Base-by-base conservation (phyloP, 1,284 basidiomycete genomes). In the Porogramme epimiltina region DNA sequence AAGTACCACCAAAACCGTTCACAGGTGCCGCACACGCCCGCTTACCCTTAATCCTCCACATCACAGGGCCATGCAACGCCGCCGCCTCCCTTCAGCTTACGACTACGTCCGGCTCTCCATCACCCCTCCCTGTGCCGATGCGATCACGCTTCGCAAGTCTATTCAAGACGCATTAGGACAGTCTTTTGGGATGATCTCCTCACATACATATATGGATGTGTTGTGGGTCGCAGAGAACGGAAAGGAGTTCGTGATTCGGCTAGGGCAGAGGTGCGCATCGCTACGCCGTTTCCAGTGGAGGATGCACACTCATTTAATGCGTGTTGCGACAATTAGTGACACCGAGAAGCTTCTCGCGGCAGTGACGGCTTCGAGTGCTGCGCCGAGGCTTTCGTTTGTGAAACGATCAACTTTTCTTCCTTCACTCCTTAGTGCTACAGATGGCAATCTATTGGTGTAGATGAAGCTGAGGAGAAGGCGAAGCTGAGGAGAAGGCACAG, bases 351-450 rank as follows among this genome's bases (percentile, higher is more conserved):
- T 79, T 6, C 60, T 77, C 53, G 75, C 73, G 3, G 74, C 77
- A 26, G 66, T 67, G 23, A 66, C 66, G 6, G 66, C 67, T 15
- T 65, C 62, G 24, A 61, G 59, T 10, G 66, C 63, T 33, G 59
- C 62, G 3, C 66, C 67, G 22, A 66, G 60, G 45, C 65, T 72
- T 8, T 69, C 72, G 19, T 56, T 67, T 9, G 49, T 73, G 18
- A 73, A 71, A 44, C 69, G 72, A 36, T 73, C 76, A 22, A 60
- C 70, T 15, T 79, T 78, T 60, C 65, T 78, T 11, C 75, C 75
- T 3, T 69, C 75, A 24, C 45, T 52, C 5, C 31, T 45, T 25
- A 52, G 34, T 38, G n/a, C n/a, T n/a, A n/a, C n/a, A n/a, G n/a
- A n/a, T n/a, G n/a, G n/a, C n/a, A n/a, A n/a, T n/a, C n/a, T n/a